Conservation (phyloP, 192 early-diverging fungal genomes). For the Geosiphon pyriformis region DNA sequence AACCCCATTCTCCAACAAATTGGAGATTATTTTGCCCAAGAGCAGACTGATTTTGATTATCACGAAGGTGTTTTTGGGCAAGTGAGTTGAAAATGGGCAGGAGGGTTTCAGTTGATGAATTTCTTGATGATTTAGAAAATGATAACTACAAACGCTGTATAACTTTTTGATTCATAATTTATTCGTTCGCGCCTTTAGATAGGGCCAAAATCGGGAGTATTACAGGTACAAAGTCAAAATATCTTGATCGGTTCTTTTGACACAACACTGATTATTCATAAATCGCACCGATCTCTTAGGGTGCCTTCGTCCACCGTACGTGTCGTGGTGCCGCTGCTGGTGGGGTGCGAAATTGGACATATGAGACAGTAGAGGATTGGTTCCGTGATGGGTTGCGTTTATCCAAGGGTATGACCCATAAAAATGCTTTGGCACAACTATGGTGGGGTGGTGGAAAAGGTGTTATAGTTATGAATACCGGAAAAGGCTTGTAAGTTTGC, state of each 20-base stretch:
- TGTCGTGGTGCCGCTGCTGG: constrained; percentile 19
- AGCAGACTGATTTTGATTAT: constrained; percentile 12
- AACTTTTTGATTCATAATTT: neutral
- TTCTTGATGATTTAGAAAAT: neutral
- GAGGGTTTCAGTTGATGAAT: neutral
- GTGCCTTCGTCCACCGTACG: constrained; percentile 18
- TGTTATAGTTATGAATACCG: constrained; percentile 36
- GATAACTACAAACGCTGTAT: neutral
- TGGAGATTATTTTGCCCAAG: constrained; percentile 19
- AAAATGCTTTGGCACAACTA: constrained; percentile 38
- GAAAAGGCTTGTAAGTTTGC: constrained; percentile 27
- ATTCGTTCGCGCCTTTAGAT: constrained; percentile 1
- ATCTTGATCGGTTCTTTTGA: too few species aligned
- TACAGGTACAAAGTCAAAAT: constrained; percentile 4
- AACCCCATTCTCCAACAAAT: constrained; percentile 10
- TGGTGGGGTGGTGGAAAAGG: constrained; percentile 48
- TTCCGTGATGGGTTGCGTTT: constrained; percentile 39
- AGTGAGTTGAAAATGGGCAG: neutral
- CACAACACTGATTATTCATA: neutral
- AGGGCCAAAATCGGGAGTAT: constrained; percentile 13
- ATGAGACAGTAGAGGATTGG: constrained; percentile 17
- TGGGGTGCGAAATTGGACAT: constrained; percentile 15
- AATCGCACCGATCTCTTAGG: neutral
- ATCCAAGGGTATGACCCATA: constrained; percentile 39
- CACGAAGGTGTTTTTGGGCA: constrained; percentile 23